Base-by-base conservation (phyloP, 768 basidiomycete genomes). In the Ramaria rubella region DNA sequence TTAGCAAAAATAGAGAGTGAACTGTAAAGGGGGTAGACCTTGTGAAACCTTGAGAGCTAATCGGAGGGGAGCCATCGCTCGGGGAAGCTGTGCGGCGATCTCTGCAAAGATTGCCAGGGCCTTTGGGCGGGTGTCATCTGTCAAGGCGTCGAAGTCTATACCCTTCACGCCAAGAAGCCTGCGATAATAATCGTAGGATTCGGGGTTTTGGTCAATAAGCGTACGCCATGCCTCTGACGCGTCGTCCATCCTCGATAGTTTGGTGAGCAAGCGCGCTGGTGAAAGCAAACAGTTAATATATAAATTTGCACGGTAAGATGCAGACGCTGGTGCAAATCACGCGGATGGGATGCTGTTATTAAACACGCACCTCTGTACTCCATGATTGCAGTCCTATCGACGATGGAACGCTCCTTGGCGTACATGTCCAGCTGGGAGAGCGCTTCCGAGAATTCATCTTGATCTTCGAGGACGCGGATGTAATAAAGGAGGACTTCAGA, bases 401-500 rank as follows among this genome's bases (percentile, higher is more conserved):
- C 79, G 60, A 93, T 82, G 38, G 75, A 70, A 52, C 81, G 76
- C 33, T 78, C 78, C 67, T 85, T 86, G 24, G 81, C 78, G 60
- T 78, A 82, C 11, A 70, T 62, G 61, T 93, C 87, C 15, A 92
- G 77, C 33, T 87, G 64, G 4, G 73, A 61, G 24, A 90, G 73
- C 0, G 86, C 88, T 49, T 80, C 79, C 1, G 75, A 67, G 43
- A 77, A 73, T 53, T 87, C 79, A 21, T 81, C 87, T 24, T 85
- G 65, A 24, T 91, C 87, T 64, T 92, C 88, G 21, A 94, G 73
- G 1, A 92, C 65, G 26, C 73, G 75, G 42, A 91, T 69, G 65
- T 93, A 84, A 67, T 90, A 94, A 4, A 94, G 75, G 30, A 91
- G 66, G 1, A 87, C 75, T 72, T 95, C 93, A 1, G 88, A 90